phyloP scores from a whole-genome alignment of 306 rosid species.

The Cucurbita moschata region DNA sequence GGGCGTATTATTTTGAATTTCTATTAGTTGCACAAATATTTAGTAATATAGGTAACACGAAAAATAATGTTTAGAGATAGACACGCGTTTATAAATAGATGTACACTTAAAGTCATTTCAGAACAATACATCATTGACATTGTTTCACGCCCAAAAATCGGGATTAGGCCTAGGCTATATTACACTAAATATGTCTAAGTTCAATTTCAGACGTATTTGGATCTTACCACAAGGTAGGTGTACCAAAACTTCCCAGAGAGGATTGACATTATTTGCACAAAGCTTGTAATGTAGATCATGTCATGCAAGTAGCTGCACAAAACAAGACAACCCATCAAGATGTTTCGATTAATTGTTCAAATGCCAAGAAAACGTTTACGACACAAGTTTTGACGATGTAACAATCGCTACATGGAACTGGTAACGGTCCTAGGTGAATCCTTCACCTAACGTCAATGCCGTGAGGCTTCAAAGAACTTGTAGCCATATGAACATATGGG shows the following conservation, averaged over 20 bases:
- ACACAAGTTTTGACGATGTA: not conserved
- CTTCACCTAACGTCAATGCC: not conserved
- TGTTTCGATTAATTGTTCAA: not conserved
- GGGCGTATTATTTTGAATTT: not conserved
- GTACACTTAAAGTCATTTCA: not conserved
- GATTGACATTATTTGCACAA: constrained; percentile 83
- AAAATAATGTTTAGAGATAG: not conserved
- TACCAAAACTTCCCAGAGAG: constrained; percentile 91
- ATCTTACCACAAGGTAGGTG: constrained; percentile 76
- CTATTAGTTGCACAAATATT: not conserved
- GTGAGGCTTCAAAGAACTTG: not conserved
- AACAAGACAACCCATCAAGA: not conserved
- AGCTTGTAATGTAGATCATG: constrained; percentile 49
- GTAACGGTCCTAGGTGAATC: not conserved
- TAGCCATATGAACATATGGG: not conserved
- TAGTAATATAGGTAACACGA: not conserved
- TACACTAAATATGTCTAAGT: not conserved
- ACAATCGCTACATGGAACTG: not conserved
- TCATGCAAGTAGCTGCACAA: constrained; percentile 45
- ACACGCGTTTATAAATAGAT: not conserved
- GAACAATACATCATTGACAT: not conserved
- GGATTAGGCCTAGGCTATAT: not conserved
- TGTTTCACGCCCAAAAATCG: not conserved
- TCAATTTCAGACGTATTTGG: not conserved
- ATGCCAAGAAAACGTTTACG: not conserved